Base-by-base conservation (phyloP, 352 stramenopile species). In the Plasmopara muralis region DNA sequence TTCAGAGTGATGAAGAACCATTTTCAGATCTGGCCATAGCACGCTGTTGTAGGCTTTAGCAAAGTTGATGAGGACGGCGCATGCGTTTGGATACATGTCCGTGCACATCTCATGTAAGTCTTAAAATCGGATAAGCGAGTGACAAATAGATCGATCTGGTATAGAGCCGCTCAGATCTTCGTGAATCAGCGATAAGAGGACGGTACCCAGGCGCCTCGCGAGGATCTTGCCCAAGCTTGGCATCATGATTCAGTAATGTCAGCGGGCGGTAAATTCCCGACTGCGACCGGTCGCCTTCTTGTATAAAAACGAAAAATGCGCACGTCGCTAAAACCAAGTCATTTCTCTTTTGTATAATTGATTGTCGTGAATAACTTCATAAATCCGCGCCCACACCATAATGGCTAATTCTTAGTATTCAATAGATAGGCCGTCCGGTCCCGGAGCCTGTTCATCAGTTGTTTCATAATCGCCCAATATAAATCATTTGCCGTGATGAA, bases 211-310 rank as follows among this genome's bases (percentile, higher is more conserved):
- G 9, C 45, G 14, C 4, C n/a, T n/a, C n/a, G n/a, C n/a, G n/a
- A n/a, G n/a, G n/a, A n/a, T n/a, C n/a, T n/a, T n/a, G 37, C 4
- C 38, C 45, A 35, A 29, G 37, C 15, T 57, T 62, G 4, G 55
- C 55, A 9, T 58, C 55, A 28, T 58, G 38, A 13, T 58, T 63
- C 2, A 58, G 48, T 1, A 62, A 38, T 4, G 55, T 62, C 13
- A 62, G 12, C 2, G 48, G 55, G 4, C 55, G 28, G 8, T 53
- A 62, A n/a, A 53, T 63, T 50, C 55, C 10, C 9, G 41, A 18
- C 20, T 34, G 20, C 5, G 41, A 20, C 6, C 39, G 14, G 16
- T 47, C 41, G 9, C 41, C 41, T 14, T 20, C 41, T 47, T 47
- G 44, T 57, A 57, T 1, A 62, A n/a, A 4, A 62, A 30, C 13